Evolutionary conservation across 2,329 filamentous ascomycete species (phyloP).

Genomic region (Xylariaceae sp.): DNA sequence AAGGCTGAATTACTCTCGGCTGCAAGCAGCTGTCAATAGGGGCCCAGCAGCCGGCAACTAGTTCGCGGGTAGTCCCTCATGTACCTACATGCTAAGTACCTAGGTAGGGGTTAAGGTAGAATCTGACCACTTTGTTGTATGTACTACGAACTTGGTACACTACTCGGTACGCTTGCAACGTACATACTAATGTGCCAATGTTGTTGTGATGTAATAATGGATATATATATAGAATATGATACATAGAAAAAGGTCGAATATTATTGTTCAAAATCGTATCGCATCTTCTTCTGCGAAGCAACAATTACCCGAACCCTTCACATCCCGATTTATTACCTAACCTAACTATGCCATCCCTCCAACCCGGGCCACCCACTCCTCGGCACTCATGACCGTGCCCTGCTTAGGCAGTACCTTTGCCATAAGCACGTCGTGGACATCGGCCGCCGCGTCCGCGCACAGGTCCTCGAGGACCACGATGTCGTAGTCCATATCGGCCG

Average conservation of each 20-base stretch:
- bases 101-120: too few relatives aligned
- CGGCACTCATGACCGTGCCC: constrained; percentile 30
- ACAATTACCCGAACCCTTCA: too few relatives aligned
- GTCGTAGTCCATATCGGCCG: constrained; percentile 40
- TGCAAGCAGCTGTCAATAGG: neutral
- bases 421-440: constrained; percentile 39
- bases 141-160: too few relatives aligned
- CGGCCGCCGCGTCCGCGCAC: constrained; percentile 38
- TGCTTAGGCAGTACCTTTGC: constrained; percentile 39
- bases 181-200: too few relatives aligned
- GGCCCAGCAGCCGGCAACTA: neutral
- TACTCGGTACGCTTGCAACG: too few relatives aligned
- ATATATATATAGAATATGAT: too few relatives aligned
- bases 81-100: neutral
- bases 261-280: too few relatives aligned
- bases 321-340: too few relatives aligned
- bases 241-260: too few relatives aligned
- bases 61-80: neutral
- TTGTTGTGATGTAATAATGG: too few relatives aligned
- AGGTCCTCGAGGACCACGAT: constrained; percentile 40
- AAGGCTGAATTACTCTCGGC: constrained; percentile 4
- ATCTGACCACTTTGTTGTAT: too few relatives aligned
- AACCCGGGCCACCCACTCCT: constrained; percentile 34
- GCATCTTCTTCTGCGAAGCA: too few relatives aligned
- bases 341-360: neutral